Evolutionary conservation across 2,329 filamentous ascomycete genomes (phyloP), one percentile per base, ranked within the genome.

Genomic region (Aspergillus proliferans): DNA sequence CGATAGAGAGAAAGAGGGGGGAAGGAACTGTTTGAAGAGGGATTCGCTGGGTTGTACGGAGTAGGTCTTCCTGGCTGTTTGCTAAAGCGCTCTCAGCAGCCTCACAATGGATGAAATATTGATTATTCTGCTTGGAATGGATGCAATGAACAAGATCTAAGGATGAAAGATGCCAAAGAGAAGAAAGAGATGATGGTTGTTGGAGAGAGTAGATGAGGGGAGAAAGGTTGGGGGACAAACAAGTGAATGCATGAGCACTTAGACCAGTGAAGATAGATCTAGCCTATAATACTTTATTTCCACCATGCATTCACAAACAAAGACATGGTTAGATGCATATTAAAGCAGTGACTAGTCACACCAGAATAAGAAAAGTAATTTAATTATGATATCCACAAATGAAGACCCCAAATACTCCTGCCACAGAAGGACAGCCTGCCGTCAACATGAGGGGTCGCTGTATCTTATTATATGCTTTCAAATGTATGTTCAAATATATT

Each of bases 401-500:
- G 34, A 38, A 38, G 7, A 26, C 40, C 40, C 22, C 40, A n/a
- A 22, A 14, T 42, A 18, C 40, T 21, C 40, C 40, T 24, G 40
- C n/a, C 19, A n/a, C 14, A 14, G 19, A 42, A 24, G 14, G n/a
- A 42, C 21, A 42, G 39, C 39, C 39, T 42, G 40, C 40, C 21
- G 28, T 41, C 24, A 33, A 38, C 22, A n/a, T 18, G 10, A 19
- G 12, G 26, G 33, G 10, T 18, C 43, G 38, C 18, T 38, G 14
- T 18, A 38, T 34, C 41, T 33, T n/a, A 14, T 30, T 41, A 8
- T 44, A 40, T 43, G 12, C 21, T 43, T 43, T 45, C 33, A 44
- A 46, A 34, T 43, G 9, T 48, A 52, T 53, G 39, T 46, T 40
- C 45, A 50, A 45, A 46, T 38, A 45, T 41, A 24, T 46, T 15